Evolutionary conservation across 164 flowering plant genomes (phyloP), one percentile per base, ranked within the genome.

Genomic region (Liquidambar formosana): DNA sequence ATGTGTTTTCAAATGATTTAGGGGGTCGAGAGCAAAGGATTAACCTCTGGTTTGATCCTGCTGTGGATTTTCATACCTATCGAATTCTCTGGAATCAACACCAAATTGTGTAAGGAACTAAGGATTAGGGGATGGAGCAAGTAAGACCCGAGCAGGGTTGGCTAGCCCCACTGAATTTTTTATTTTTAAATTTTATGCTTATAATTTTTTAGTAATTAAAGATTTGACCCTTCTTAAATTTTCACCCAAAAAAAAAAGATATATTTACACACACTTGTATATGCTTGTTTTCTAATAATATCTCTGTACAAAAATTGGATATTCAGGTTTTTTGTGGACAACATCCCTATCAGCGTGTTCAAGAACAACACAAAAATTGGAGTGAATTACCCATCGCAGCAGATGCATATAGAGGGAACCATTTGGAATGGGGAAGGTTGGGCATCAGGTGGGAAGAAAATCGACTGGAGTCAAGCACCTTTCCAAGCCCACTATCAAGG

Each of bases 21-120:
- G 66, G 66, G 0, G 48, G 45, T 28, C n/a, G 72, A 63, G 49
- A 79, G 71, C 70, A 70, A 68, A 70, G 69, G 75, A 44, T 67
- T 33, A 48, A 63, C 14, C 66, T 63, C 3, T 63, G 66, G 66
- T 63, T 63, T 45, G 66, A 63, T 63, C 66, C 66, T 28, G 45
- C 66, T 1, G 28, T 44, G 10, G 52, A 51, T 19, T 63, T 44
- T 47, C 66, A 63, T 52, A 44, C 23, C n/a, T 63, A 63, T 33
- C 23, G 33, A 15, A 13, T 63, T 25, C 48, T 63, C 11, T 63
- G 54, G 66, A 63, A 63, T 52, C 46, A 19, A 52, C 48, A 63
- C 23, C 66, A 63, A 22, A 14, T 63, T 43, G 54, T 63, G 66
- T 0, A 76, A 68, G 64, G n/a, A n/a, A n/a, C n/a, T n/a, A n/a